phyloP scores from a whole-genome alignment of 192 early-diverging fungal species.

The Paraglomus occultum region DNA sequence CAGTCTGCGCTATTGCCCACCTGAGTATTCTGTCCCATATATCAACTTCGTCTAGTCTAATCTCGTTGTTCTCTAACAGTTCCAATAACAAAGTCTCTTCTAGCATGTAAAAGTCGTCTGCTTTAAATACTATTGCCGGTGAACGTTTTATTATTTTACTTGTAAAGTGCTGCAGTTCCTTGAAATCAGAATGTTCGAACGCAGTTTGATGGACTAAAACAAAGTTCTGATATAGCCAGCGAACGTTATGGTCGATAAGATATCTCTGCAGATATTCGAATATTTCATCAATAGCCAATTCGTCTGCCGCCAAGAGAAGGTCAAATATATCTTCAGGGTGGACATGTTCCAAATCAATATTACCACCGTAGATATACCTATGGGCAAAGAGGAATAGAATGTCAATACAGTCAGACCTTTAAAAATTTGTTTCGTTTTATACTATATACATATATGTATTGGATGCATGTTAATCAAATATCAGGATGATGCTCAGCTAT shows the following conservation, averaged over 20 bases:
- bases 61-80: not conserved
- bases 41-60: not conserved
- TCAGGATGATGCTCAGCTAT: too few relatives aligned
- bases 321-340: not conserved
- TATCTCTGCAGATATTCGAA: constrained; percentile 4
- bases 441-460: too few relatives aligned
- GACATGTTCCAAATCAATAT: not conserved
- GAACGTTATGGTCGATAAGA: not conserved
- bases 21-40: not conserved
- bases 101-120: not conserved
- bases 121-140: constrained; percentile 1
- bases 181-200: constrained; percentile 4
- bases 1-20: not conserved
- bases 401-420: too few relatives aligned
- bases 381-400: too few relatives aligned
- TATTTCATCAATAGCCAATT: constrained; percentile 14
- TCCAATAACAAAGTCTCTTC: not conserved
- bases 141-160: not conserved
- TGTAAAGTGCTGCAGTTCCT: not conserved
- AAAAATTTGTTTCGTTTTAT: too few relatives aligned
- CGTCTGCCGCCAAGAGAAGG: constrained; percentile 21
- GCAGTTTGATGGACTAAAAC: not conserved
- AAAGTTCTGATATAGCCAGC: not conserved
- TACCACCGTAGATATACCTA: constrained; percentile 14
- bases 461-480: too few relatives aligned